phyloP scores from a whole-genome alignment of 495 filamentous ascomycete species.

The Neurospora pannonica region DNA sequence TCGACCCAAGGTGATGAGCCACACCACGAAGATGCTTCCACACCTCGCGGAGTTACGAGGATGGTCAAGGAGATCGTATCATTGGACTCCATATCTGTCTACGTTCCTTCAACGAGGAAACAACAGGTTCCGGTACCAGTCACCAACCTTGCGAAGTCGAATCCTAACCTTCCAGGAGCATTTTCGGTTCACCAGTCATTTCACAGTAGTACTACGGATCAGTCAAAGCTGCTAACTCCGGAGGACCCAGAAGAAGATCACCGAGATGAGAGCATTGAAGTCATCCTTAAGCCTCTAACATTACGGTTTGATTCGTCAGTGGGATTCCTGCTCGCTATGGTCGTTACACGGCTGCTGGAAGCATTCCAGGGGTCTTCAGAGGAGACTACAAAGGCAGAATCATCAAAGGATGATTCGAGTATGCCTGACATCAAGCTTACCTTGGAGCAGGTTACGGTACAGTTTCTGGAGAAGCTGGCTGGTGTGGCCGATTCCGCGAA shows the following conservation, averaged over 20 bases:
- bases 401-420: slow-evolving; percentile 13
- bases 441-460: slow-evolving; percentile 46
- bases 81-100: slow-evolving; percentile 29
- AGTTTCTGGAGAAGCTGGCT: slow-evolving; percentile 55
- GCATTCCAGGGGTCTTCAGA: slow-evolving; percentile 26
- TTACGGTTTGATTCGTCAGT: slow-evolving; percentile 59
- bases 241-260: background rate
- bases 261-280: slow-evolving; percentile 35
- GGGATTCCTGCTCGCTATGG: slow-evolving; percentile 55
- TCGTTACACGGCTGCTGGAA: slow-evolving; percentile 44
- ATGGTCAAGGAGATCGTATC: slow-evolving; percentile 40
- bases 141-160: slow-evolving; percentile 21
- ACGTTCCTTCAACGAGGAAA: slow-evolving; percentile 33
- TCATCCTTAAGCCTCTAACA: slow-evolving; percentile 47
- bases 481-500: slow-evolving; percentile 34
- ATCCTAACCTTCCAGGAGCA: slow-evolving; percentile 44
- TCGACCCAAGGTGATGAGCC: background rate
- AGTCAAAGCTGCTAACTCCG: background rate
- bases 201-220: background rate
- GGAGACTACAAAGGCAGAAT: slow-evolving; percentile 16
- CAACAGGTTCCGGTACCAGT: slow-evolving; percentile 17
- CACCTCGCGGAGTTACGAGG: slow-evolving; percentile 38
- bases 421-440: slow-evolving; percentile 39
- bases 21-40: slow-evolving; percentile 27
- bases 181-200: slow-evolving; percentile 40